Evolutionary conservation across 2,329 filamentous ascomycete genomes (phyloP), one percentile per base, ranked within the genome.

Genomic region (Fusarium multiceps): DNA sequence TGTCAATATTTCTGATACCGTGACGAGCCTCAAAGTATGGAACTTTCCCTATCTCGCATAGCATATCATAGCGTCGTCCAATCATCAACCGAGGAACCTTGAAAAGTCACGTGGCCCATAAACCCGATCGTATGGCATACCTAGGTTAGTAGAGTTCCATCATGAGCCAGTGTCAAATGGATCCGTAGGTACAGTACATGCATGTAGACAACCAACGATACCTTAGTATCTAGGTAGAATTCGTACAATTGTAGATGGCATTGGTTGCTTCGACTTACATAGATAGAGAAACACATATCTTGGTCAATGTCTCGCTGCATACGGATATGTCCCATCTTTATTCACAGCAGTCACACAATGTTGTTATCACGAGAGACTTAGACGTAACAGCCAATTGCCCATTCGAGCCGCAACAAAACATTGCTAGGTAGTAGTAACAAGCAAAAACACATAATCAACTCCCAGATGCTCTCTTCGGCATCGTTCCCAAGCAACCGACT

Each of bases 401-500:
- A 69, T 69, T 58, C 65, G 51, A 65, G 41, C 49, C 49, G 57
- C 59, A 50, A 58, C 51, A 71, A 69, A 68, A 71, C 55, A 65
- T 57, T 58, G 68, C 55, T 63, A 71, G 68, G 49, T 63, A 73
- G 49, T 63, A 73, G 50, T 62, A 69, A 73, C 60, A 69, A 63
- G 32, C 18, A 60, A 60, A 66, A 69, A 59, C 59, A 59, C 66
- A 75, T 55, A 66, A 64, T 72, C 73, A 75, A 75, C 74, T 75
- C 71, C 73, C 72, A 63, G 69, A 75, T 70, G 72, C 71, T 67
- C 71, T 72, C 59, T 72, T 68, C 63, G 41, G 72, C 73, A 75
- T 75, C 73, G 55, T 59, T 71, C 69, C 73, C 66, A 75, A 74
- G 71, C 70, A 73, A 64, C 59, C 59, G 59, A 67, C 69, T 73